Percentiles rank a stretch among this genome's conserved stretches.
Conservation (phyloP, 2,329 filamentous ascomycete species). For the Camptophora hylomeconis region DNA sequence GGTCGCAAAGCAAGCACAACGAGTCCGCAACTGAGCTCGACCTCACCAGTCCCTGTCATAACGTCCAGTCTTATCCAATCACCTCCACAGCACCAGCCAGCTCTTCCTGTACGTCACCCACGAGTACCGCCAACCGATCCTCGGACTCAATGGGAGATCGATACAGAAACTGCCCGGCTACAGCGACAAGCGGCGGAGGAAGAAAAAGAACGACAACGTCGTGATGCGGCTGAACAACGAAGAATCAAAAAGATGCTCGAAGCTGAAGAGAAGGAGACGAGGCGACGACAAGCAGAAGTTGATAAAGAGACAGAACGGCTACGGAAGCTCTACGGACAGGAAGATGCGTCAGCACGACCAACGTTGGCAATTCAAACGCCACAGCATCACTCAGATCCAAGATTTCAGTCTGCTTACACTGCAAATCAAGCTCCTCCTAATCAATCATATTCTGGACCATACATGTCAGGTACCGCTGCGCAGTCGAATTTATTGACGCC, state of each 20-base stretch:
- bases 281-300: conserved; percentile 41
- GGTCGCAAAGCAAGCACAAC: conserved; percentile 13
- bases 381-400: not conserved
- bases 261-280: conserved; percentile 39
- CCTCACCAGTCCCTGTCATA: conserved; percentile 13
- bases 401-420: too few species aligned
- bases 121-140: conserved; percentile 34
- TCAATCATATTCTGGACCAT: conserved; percentile 13
- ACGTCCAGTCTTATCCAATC: conserved; percentile 4
- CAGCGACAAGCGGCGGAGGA: conserved; percentile 29
- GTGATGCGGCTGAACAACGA: conserved; percentile 38
- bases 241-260: conserved; percentile 39
- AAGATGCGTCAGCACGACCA: conserved; percentile 10
- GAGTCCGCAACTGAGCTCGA: conserved; percentile 18
- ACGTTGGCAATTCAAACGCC: conserved; percentile 5
- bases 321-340: conserved; percentile 39
- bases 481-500: conserved; percentile 14
- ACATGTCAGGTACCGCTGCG: conserved; percentile 16
- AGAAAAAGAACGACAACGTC: conserved; percentile 30
- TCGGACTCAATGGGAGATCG: conserved; percentile 38
- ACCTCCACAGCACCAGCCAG: conserved; percentile 17
- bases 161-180: conserved; percentile 35
- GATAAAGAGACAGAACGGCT: conserved; percentile 70
- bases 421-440: too few species aligned
- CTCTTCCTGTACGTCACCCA: conserved; percentile 12